Conservation (phyloP, 352 stramenopile species). For the Phytopythium vexans region DNA sequence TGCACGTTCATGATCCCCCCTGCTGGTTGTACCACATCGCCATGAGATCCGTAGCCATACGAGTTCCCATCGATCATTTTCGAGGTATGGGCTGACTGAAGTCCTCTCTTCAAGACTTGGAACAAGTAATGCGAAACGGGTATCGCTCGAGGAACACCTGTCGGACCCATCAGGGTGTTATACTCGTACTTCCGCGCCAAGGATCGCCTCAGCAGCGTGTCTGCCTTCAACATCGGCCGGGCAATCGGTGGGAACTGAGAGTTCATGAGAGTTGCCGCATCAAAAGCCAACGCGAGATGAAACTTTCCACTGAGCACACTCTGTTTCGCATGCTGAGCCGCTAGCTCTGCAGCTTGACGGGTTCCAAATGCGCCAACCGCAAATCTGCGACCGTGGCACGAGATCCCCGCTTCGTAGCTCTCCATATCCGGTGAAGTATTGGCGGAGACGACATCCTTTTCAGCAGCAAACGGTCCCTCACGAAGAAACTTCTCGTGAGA, state of each 20-base stretch:
- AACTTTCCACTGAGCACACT: constrained; percentile 27
- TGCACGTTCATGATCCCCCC: constrained; percentile 5
- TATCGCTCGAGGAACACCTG: constrained; percentile 23
- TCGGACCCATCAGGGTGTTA: constrained; percentile 28
- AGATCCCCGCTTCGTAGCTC: constrained; percentile 40
- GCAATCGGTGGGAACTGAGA: constrained; percentile 35
- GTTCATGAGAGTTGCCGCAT: constrained; percentile 17
- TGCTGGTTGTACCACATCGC: too few species aligned
- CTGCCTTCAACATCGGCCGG: constrained; percentile 34
- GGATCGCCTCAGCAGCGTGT: constrained; percentile 33
- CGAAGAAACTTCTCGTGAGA: constrained; percentile 28
- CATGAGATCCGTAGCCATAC: too few species aligned
- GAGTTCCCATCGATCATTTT: constrained; percentile 3
- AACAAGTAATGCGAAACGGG: constrained; percentile 47
- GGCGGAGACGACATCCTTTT: constrained; percentile 34
- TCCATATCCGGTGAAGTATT: constrained; percentile 46
- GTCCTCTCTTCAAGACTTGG: constrained; percentile 23
- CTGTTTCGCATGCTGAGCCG: constrained; percentile 34
- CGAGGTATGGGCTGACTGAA: constrained; percentile 19
- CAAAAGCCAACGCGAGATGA: constrained; percentile 21
- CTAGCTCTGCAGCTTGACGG: constrained; percentile 40
- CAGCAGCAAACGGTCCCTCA: constrained; percentile 40
- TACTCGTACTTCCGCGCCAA: constrained; percentile 58
- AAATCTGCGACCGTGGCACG: constrained; percentile 44
- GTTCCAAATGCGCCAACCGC: constrained; percentile 46